These are phyloP conservation scores for Cyclostephanos tholiformis DNA, from an alignment of 108 stramenopile genomes.

Conservation along the genomic window DNA sequence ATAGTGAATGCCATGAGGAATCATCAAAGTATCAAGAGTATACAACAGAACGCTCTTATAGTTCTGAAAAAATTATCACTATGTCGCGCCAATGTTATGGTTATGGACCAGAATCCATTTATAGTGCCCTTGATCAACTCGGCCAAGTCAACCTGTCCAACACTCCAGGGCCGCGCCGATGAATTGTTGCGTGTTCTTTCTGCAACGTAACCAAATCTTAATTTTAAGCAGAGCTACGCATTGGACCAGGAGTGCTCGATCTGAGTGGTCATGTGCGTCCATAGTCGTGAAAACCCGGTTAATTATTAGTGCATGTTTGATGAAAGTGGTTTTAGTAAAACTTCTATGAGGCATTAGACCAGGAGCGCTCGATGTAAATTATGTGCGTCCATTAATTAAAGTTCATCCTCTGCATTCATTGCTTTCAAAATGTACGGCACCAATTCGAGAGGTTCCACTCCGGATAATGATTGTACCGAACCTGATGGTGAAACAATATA, in stretches of 20 bases:
- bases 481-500: constrained; percentile 61
- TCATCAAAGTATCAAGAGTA: constrained; percentile 25
- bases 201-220: too few relatives aligned
- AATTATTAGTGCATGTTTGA: too few relatives aligned
- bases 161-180: constrained; percentile 30
- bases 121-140: constrained; percentile 19
- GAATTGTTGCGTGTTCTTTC: constrained; percentile 37
- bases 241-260: too few relatives aligned
- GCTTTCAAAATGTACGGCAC: constrained; percentile 34
- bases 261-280: too few relatives aligned
- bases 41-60: constrained; percentile 37
- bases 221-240: too few relatives aligned
- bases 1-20: constrained; percentile 28
- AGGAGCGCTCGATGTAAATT: not conserved
- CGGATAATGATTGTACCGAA: constrained; percentile 51
- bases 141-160: constrained; percentile 21
- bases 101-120: constrained; percentile 24
- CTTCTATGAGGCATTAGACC: too few relatives aligned
- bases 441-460: constrained; percentile 72
- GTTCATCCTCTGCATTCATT: constrained; percentile 49
- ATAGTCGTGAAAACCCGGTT: too few relatives aligned
- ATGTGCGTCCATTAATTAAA: constrained; percentile 7
- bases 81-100: constrained; percentile 21
- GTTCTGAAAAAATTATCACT: constrained; percentile 39
- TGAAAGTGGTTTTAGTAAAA: too few relatives aligned